These are phyloP conservation scores for Nicotiana rustica DNA, from an alignment of 305 asterid species.

Conservation along the genomic window DNA sequence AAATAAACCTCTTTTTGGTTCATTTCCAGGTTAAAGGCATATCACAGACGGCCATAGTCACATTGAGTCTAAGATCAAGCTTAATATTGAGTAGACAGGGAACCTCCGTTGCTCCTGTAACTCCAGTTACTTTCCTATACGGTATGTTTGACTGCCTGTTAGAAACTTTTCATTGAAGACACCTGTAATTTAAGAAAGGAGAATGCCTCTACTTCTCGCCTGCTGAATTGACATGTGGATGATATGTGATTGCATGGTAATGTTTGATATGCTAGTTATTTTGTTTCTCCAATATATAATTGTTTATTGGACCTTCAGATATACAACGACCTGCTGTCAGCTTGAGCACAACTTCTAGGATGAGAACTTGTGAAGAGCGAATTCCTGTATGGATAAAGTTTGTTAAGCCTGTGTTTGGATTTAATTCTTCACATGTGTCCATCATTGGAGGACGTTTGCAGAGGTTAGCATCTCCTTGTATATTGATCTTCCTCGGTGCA, in stretches of 20 bases:
- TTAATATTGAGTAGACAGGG: constrained; percentile 73
- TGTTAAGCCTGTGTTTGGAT: constrained; percentile 82
- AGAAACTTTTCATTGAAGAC: constrained; percentile 14
- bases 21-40: constrained; percentile 62
- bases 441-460: constrained; percentile 73
- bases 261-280: background rate
- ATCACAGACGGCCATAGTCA: constrained; percentile 66
- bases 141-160: constrained; percentile 54
- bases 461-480: constrained; percentile 53
- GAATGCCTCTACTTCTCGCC: background rate
- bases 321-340: constrained; percentile 75
- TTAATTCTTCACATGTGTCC: constrained; percentile 75
- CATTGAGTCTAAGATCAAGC: constrained; percentile 70
- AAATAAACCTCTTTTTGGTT: background rate
- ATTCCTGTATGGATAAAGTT: constrained; percentile 70
- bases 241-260: constrained; percentile 10
- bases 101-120: constrained; percentile 76
- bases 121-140: constrained; percentile 87
- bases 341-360: constrained; percentile 77
- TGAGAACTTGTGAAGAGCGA: constrained; percentile 64
- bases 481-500: background rate
- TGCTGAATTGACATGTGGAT: constrained; percentile 1
- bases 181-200: background rate
- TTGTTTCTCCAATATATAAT: background rate
- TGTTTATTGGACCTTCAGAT: constrained; percentile 52